phyloP scores from a whole-genome alignment of 2,329 filamentous ascomycete species.

The Alternaria gaisen region DNA sequence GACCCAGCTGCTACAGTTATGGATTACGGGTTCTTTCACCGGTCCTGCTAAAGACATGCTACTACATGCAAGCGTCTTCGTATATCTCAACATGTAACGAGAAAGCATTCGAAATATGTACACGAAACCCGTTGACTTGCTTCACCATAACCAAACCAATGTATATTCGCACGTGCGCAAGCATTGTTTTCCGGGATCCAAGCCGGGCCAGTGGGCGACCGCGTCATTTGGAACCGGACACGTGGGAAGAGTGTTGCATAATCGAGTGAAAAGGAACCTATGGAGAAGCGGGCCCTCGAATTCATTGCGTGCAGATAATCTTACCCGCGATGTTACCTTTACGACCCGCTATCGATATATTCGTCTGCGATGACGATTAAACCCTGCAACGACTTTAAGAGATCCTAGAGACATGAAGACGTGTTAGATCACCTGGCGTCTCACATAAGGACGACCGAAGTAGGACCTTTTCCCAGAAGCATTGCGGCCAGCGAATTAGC shows the following conservation, averaged over 20 bases:
- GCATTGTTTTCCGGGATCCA: neutral
- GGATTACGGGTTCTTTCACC: neutral
- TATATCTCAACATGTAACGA: neutral
- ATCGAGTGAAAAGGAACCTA: constrained; percentile 1
- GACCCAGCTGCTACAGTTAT: neutral
- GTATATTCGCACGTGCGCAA: neutral
- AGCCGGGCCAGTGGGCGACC: neutral
- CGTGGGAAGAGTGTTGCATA: neutral
- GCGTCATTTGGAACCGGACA: constrained; percentile 3
- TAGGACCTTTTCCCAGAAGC: constrained; percentile 1
- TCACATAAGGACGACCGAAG: constrained; percentile 1
- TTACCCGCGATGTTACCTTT: constrained; percentile 1
- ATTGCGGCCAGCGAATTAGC: neutral
- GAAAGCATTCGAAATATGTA: neutral
- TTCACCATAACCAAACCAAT: neutral
- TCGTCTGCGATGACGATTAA: constrained; percentile 3
- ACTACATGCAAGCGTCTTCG: constrained; percentile 2
- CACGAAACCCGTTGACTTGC: neutral
- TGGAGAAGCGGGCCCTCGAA: constrained; percentile 1
- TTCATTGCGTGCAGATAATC: neutral
- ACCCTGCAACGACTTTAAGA: neutral
- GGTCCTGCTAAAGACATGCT: neutral
- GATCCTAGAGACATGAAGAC: neutral
- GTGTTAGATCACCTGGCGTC: constrained; percentile 1
- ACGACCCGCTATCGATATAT: neutral